phyloP scores from a whole-genome alignment of 78 protist species.

The Speleostelium caveatum region DNA sequence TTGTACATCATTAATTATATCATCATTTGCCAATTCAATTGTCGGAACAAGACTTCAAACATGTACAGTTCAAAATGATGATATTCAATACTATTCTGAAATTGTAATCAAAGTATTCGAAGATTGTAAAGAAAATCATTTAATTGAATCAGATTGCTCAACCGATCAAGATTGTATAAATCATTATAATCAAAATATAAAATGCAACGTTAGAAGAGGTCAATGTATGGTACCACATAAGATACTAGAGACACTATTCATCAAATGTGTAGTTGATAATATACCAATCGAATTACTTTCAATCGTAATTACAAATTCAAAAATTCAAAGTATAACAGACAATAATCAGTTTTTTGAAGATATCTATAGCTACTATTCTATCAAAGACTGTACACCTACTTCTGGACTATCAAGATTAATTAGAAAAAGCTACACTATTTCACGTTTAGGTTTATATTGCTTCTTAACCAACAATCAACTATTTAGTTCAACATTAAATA shows the following conservation, averaged over 20 bases:
- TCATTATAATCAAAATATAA: too few relatives aligned
- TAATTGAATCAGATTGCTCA: background rate
- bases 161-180: background rate
- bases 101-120: background rate
- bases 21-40: background rate
- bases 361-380: background rate
- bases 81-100: background rate
- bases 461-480: background rate
- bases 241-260: background rate
- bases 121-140: background rate
- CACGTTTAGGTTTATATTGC: background rate
- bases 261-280: conserved; percentile 5
- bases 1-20: conserved; percentile 19
- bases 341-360: background rate
- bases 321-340: background rate
- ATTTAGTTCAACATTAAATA: background rate
- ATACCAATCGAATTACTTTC: background rate
- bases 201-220: conserved; percentile 2
- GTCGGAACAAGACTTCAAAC: background rate
- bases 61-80: background rate
- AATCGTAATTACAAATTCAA: background rate
- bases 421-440: background rate
- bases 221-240: conserved; percentile 1
- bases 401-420: background rate
- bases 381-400: background rate